These are phyloP conservation scores for Balakata baccata DNA, from an alignment of 345 rosid genomes.

Conservation along the genomic window DNA sequence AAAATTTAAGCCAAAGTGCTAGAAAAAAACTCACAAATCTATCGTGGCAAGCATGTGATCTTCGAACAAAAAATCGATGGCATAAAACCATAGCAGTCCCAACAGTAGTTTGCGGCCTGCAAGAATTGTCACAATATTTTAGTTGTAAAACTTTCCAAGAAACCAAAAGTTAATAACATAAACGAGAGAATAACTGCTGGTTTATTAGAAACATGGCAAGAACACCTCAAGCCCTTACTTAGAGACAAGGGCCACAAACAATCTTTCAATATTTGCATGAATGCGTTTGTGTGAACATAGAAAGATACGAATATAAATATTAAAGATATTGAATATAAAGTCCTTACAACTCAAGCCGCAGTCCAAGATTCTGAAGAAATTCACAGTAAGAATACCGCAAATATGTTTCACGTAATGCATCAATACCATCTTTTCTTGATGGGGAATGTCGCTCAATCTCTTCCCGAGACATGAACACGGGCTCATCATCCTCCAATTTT, in stretches of 20 bases:
- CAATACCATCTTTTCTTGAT: conserved; percentile 81
- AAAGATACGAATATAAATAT: neutral
- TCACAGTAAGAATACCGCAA: conserved; percentile 76
- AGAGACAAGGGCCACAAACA: neutral
- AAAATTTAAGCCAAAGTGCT: neutral
- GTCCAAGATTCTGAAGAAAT: conserved; percentile 64
- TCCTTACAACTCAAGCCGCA: conserved; percentile 66
- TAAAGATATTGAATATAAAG: neutral
- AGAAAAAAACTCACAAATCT: conserved; percentile 59
- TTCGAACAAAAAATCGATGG: conserved; percentile 71
- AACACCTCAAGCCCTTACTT: neutral
- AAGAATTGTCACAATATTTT: conserved; percentile 6
- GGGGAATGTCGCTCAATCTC: conserved; percentile 74
- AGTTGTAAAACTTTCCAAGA: conserved; percentile 1
- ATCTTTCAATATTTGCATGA: neutral
- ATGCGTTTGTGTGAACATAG: too few relatives aligned
- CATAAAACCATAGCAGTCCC: conserved; percentile 83
- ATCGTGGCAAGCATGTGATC: conserved; percentile 80
- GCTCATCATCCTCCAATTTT: conserved; percentile 59
- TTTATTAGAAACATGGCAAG: neutral
- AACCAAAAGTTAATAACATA: neutral
- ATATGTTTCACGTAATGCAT: conserved; percentile 59
- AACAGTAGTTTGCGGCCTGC: conserved; percentile 71
- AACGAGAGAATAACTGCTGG: neutral
- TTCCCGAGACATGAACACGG: conserved; percentile 61